These are phyloP conservation scores for Sugiyamaella xylanicola DNA, from an alignment of 1,139 yeast genomes.

Conservation along the genomic window DNA sequence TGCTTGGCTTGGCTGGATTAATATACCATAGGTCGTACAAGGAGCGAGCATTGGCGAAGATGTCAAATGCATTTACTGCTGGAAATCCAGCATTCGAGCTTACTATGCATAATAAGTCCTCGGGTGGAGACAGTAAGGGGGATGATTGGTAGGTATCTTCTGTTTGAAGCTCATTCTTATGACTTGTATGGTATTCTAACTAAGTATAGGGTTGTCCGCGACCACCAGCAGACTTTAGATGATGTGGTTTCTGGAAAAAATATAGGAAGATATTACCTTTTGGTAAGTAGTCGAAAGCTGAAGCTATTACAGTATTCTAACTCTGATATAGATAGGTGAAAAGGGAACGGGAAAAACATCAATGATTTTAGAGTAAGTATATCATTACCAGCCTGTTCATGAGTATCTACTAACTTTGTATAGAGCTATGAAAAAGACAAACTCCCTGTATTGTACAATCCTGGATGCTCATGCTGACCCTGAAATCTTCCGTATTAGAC, in stretches of 20 bases:
- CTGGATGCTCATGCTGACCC: slow-evolving; percentile 88
- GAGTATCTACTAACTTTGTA: background rate
- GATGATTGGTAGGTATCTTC: slow-evolving; percentile 34
- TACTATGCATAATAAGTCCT: slow-evolving; percentile 53
- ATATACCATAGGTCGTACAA: slow-evolving; percentile 67
- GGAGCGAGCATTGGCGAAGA: slow-evolving; percentile 61
- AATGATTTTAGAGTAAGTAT: slow-evolving; percentile 53
- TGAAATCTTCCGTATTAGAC: slow-evolving; percentile 72
- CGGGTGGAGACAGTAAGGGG: slow-evolving; percentile 26
- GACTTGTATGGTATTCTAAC: too few species aligned
- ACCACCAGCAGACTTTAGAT: slow-evolving; percentile 67
- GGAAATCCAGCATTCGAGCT: slow-evolving; percentile 70
- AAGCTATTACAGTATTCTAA: too few species aligned
- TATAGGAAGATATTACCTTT: slow-evolving; percentile 66
- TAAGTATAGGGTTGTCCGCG: slow-evolving; percentile 63
- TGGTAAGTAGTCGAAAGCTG: slow-evolving; percentile 35
- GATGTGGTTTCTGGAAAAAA: slow-evolving; percentile 64
- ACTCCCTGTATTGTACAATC: slow-evolving; percentile 67
- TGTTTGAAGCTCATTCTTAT: too few species aligned
- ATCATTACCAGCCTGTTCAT: background rate
- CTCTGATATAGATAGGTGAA: slow-evolving; percentile 73
- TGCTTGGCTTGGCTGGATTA: slow-evolving; percentile 72
- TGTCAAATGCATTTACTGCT: slow-evolving; percentile 64
- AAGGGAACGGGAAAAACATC: slow-evolving; percentile 88
- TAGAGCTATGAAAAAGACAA: slow-evolving; percentile 60